Evolutionary conservation across 805 yeast genomes (phyloP).

Genomic region (Wickerhamia fluorescens): DNA sequence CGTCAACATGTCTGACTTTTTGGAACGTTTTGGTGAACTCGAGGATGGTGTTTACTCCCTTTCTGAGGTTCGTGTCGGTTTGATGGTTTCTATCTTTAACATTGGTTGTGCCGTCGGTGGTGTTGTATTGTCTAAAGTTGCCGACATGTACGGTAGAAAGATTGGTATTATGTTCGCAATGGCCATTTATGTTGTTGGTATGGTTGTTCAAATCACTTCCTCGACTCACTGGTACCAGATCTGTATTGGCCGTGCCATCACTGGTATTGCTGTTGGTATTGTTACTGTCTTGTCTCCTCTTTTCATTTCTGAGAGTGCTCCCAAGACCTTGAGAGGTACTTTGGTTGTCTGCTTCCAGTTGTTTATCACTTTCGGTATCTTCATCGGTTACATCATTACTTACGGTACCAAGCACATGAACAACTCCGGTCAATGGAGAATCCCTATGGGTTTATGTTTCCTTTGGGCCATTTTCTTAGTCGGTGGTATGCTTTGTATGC

Average conservation of each 20-base stretch:
- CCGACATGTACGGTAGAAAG: constrained; percentile 21
- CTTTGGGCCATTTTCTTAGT: constrained; percentile 21
- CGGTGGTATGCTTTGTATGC: constrained; percentile 20
- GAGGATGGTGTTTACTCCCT: constrained; percentile 13
- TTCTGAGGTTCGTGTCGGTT: constrained; percentile 19
- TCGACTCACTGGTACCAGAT: constrained; percentile 17
- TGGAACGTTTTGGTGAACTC: constrained; percentile 14
- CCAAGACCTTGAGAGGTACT: constrained; percentile 22
- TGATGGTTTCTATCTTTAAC: constrained; percentile 22
- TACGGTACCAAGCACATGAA: constrained; percentile 18
- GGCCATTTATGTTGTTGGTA: constrained; percentile 22
- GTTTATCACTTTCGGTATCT: constrained; percentile 21
- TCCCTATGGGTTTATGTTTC: constrained; percentile 22
- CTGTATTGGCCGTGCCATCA: constrained; percentile 19
- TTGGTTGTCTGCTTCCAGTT: constrained; percentile 23
- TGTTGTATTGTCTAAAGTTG: constrained; percentile 15
- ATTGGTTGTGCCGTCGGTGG: constrained; percentile 26
- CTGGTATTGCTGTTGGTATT: constrained; percentile 23
- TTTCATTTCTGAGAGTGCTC: constrained; percentile 21
- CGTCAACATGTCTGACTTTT: constrained; percentile 20
- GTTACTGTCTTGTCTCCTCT: constrained; percentile 20
- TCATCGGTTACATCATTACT: constrained; percentile 21
- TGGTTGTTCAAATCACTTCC: constrained; percentile 18
- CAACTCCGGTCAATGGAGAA: constrained; percentile 21
- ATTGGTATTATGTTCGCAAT: constrained; percentile 20